Percentiles rank a stretch among this genome's conserved stretches.
phyloP scores from a whole-genome alignment of 305 asterid species.

The Solanum hybrid region DNA sequence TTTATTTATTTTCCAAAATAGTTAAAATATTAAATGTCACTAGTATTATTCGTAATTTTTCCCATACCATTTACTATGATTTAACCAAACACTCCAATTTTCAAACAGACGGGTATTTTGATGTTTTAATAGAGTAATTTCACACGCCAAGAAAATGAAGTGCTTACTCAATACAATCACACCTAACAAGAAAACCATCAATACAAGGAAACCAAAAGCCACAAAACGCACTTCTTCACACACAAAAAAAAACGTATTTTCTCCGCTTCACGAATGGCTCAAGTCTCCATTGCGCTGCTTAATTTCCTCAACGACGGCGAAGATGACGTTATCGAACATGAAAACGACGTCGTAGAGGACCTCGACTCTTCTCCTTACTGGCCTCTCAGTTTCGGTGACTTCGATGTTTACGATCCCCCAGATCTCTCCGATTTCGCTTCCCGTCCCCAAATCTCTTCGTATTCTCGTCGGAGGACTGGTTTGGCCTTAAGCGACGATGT shows the following conservation, averaged over 20 bases:
- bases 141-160: background rate
- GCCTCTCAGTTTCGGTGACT: constrained; percentile 15
- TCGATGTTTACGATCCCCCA: background rate
- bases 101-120: background rate
- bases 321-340: background rate
- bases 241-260: background rate
- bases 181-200: background rate
- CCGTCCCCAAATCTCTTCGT: background rate
- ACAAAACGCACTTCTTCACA: background rate
- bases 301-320: constrained; percentile 15
- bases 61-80: background rate
- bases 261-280: constrained; percentile 15
- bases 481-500: constrained; percentile 6
- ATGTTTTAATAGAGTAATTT: background rate
- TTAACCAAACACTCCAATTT: background rate
- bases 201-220: background rate
- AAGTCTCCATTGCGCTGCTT: constrained; percentile 20
- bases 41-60: background rate
- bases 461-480: background rate
- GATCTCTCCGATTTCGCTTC: constrained; percentile 17
- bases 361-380: constrained; percentile 14
- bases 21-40: background rate
- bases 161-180: background rate
- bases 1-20: too few relatives aligned
- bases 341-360: constrained; percentile 6